Evolutionary conservation across 345 rosid genomes (phyloP), one percentile per base, ranked within the genome.

Genomic region (Brassica rapa): DNA sequence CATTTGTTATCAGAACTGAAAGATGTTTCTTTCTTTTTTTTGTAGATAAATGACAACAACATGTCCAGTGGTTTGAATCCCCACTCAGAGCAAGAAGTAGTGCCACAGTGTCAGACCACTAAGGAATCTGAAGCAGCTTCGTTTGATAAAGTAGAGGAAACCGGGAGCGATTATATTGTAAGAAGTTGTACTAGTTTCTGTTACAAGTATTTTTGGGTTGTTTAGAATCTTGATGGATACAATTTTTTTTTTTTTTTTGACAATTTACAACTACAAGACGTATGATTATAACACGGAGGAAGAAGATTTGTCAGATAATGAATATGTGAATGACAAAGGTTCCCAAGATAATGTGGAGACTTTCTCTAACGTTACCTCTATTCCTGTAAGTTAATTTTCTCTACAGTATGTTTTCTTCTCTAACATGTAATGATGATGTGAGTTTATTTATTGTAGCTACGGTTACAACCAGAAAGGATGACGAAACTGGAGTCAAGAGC

Each of bases 401-500:
- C 3, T 41, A 5, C 46, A 30, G 1, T 14, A 24, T 79, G 78
- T 73, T 15, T 39, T 73, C 70, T 35, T 73, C 33, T 1, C 0
- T 62, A 8, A 55, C 75, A 68, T 27, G 30, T 27, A 37, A 35
- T 74, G 41, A 63, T 55, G 67, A 53, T 74, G 61, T 10, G 62
- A 68, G 2, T n/a, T 51, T 5, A 8, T 66, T 59, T 51, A 12
- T 62, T 0, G 16, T 62, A 80, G 82, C 8, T 68, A 69, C 79
- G 82, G 66, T 29, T 59, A 68, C 78, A 61, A 9, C 82, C 79
- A 39, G 71, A 68, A 6, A 69, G 82, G 70, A 55, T 74, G 29
- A 46, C 68, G 61, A 79, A 74, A 4, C 1, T 61, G 30, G 78
- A 79, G 19, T 79, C 78, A 2, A 57, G 70, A 51, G 82, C 78